Conservation (phyloP, 2,329 filamentous ascomycete genomes). For the Arachnomyces sp. region DNA sequence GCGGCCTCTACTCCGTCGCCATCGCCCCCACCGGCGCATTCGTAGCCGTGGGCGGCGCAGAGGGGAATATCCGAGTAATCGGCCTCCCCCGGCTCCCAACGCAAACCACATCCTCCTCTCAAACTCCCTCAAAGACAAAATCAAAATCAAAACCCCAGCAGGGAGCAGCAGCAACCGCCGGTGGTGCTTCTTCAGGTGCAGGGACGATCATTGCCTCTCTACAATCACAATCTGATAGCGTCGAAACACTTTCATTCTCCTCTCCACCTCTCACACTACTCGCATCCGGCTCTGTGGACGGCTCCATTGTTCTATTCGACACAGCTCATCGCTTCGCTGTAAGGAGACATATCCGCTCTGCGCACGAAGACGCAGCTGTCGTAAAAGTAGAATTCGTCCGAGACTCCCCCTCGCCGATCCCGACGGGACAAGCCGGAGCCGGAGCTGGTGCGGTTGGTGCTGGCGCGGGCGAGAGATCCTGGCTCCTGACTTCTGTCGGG, state of each 20-base stretch:
- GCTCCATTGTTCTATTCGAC: conserved; percentile 76
- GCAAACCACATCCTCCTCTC: conserved; percentile 29
- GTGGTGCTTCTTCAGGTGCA: conserved; percentile 40
- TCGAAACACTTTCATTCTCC: conserved; percentile 67
- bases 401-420: conserved; percentile 29
- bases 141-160: conserved; percentile 45
- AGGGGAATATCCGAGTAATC: conserved; percentile 76
- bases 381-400: conserved; percentile 84
- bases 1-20: conserved; percentile 81
- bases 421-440: conserved; percentile 21
- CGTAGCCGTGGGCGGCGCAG: conserved; percentile 79
- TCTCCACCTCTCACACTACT: conserved; percentile 54
- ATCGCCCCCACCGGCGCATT: conserved; percentile 72
- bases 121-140: conserved; percentile 38
- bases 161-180: conserved; percentile 23
- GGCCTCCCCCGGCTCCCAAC: conserved; percentile 62
- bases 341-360: conserved; percentile 71
- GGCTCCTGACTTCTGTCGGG: conserved; percentile 75
- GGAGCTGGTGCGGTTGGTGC: conserved; percentile 20
- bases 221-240: conserved; percentile 67
- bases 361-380: conserved; percentile 81
- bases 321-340: conserved; percentile 77
- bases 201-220: conserved; percentile 75
- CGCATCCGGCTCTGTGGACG: conserved; percentile 58
- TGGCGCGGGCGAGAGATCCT: conserved; percentile 44